phyloP scores from a whole-genome alignment of 805 yeast species.

The Pichia cabralensis region DNA sequence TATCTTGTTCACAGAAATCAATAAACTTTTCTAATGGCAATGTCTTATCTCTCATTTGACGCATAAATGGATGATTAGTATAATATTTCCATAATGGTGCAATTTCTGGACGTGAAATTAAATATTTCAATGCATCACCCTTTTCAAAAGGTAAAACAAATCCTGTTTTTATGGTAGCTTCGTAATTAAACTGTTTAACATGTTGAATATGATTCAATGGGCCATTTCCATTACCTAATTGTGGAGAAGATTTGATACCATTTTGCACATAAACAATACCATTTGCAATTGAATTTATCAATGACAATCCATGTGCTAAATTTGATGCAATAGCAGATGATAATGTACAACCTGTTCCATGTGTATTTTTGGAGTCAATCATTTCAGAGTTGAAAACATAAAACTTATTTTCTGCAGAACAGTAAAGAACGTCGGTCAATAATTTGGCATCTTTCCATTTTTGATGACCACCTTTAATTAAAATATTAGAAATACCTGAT shows the following conservation, averaged over 20 bases:
- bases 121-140: constrained; percentile 34
- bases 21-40: constrained; percentile 42
- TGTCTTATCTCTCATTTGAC: constrained; percentile 39
- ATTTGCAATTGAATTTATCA: constrained; percentile 41
- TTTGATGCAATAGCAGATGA: constrained; percentile 74
- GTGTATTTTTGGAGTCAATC: constrained; percentile 37
- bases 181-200: constrained; percentile 2
- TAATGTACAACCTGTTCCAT: constrained; percentile 88
- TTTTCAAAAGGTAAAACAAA: constrained; percentile 14
- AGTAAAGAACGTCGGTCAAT: constrained; percentile 8
- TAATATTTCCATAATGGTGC: constrained; percentile 48
- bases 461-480: constrained; percentile 21
- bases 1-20: constrained; percentile 43
- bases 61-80: constrained; percentile 52
- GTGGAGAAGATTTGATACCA: constrained; percentile 41
- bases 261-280: constrained; percentile 59
- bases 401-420: neutral
- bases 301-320: constrained; percentile 43
- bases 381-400: constrained; percentile 6
- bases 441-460: constrained; percentile 3
- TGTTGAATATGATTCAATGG: constrained; percentile 57
- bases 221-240: constrained; percentile 35
- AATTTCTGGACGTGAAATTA: constrained; percentile 48
- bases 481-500: constrained; percentile 3
- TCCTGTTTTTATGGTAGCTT: neutral